These are phyloP conservation scores for Silene uniflora DNA, from an alignment of 148 eudicot genomes.

Conservation along the genomic window DNA sequence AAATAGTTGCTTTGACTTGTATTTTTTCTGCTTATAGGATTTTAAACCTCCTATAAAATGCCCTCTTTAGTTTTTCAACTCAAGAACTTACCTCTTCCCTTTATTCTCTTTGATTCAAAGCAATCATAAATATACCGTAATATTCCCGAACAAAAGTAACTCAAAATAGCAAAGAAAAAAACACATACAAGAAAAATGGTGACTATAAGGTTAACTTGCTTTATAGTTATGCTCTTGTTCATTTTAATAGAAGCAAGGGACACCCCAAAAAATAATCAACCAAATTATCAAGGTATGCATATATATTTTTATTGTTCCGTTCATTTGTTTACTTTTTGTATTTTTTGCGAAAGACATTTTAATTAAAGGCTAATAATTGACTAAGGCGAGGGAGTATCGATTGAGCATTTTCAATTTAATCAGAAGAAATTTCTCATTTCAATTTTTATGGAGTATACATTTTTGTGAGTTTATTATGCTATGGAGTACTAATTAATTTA, in stretches of 20 bases:
- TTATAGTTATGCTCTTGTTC: conserved; percentile 32
- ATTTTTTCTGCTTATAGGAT: conserved; percentile 3
- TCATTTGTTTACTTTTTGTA: too few relatives aligned
- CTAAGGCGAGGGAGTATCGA: too few relatives aligned
- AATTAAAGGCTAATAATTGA: too few relatives aligned
- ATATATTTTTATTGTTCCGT: too few relatives aligned
- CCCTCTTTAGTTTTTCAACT: conserved; percentile 7
- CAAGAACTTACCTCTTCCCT: conserved; percentile 14
- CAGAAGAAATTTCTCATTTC: neutral
- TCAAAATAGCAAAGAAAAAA: conserved; percentile 10
- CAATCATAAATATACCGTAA: neutral
- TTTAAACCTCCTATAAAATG: conserved; percentile 39
- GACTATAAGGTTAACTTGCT: conserved; percentile 25
- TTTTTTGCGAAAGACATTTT: too few relatives aligned
- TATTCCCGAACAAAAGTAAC: neutral
- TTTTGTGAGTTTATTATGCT: neutral
- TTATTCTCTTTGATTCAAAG: conserved; percentile 5
- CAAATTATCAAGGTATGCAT: conserved; percentile 28
- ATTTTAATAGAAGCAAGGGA: conserved; percentile 34
- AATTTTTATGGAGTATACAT: too few relatives aligned
- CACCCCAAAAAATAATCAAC: conserved; percentile 19
- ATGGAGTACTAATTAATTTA: neutral
- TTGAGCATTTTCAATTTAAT: too few relatives aligned
- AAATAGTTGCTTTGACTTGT: conserved; percentile 49
- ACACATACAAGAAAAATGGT: conserved; percentile 21